Evolutionary conservation across 768 basidiomycete genomes (phyloP).

Genomic region (Lentinula detonsa): DNA sequence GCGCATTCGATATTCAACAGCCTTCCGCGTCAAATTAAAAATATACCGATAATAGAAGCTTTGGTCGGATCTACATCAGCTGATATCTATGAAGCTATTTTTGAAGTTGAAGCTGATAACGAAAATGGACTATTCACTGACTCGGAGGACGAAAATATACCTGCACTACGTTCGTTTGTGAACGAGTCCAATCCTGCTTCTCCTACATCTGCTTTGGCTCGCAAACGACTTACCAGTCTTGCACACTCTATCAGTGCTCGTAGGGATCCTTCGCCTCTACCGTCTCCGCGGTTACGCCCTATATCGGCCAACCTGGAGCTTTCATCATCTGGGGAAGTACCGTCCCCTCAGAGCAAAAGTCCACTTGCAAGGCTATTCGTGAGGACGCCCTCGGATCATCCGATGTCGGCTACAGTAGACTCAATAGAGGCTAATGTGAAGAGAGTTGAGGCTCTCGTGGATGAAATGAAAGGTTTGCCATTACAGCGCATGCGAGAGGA

Average conservation of each 20-base stretch:
- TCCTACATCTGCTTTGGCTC: slow-evolving; percentile 15
- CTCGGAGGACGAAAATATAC: slow-evolving; percentile 37
- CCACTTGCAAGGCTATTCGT: slow-evolving; percentile 46
- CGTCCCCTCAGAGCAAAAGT: slow-evolving; percentile 17
- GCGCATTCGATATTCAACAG: slow-evolving; percentile 55
- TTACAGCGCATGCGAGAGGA: slow-evolving; percentile 66
- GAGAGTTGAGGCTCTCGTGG: slow-evolving; percentile 55
- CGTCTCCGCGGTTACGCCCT: slow-evolving; percentile 17
- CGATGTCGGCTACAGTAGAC: slow-evolving; percentile 12
- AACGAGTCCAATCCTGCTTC: background rate
- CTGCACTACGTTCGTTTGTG: slow-evolving; percentile 27
- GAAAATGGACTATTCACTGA: slow-evolving; percentile 49
- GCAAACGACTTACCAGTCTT: slow-evolving; percentile 19
- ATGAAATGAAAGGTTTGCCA: slow-evolving; percentile 58
- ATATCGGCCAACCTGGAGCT: slow-evolving; percentile 10
- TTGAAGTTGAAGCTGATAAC: slow-evolving; percentile 54
- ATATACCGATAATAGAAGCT: slow-evolving; percentile 69
- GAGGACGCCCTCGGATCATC: slow-evolving; percentile 11
- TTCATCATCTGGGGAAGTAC: slow-evolving; percentile 15
- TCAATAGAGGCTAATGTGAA: slow-evolving; percentile 40
- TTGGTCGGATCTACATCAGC: slow-evolving; percentile 64
- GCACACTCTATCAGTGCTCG: background rate
- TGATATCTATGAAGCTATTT: slow-evolving; percentile 73
- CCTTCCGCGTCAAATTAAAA: slow-evolving; percentile 67
- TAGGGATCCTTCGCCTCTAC: slow-evolving; percentile 10